Conservation (phyloP, 176 grass and related monocot species). For the bread wheat (Triticum aestivum) region IWGSC_CS_RefSeq_v2.1 NC_057806.1:66255389-66255888, state of each 20-base stretch:
- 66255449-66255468: no score
- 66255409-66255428: no score
- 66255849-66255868: background rate
- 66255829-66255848: background rate
- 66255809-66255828: background rate
- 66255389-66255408: no score
- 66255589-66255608: background rate
- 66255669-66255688: background rate
- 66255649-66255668: background rate
- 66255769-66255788: no score
- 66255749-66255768: no score
- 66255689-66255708: background rate
- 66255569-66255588: background rate
- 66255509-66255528: background rate
- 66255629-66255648: background rate
- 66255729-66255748: conserved; percentile 33
- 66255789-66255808: no score
- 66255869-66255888: background rate
- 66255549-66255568: background rate
- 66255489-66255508: background rate
- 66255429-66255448: no score
- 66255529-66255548: background rate
- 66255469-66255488: no score
- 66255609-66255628: background rate
- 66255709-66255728: conserved; percentile 17